phyloP scores from a whole-genome alignment of 2,329 filamentous ascomycete genomes.

The Bipolaris gigantea region DNA sequence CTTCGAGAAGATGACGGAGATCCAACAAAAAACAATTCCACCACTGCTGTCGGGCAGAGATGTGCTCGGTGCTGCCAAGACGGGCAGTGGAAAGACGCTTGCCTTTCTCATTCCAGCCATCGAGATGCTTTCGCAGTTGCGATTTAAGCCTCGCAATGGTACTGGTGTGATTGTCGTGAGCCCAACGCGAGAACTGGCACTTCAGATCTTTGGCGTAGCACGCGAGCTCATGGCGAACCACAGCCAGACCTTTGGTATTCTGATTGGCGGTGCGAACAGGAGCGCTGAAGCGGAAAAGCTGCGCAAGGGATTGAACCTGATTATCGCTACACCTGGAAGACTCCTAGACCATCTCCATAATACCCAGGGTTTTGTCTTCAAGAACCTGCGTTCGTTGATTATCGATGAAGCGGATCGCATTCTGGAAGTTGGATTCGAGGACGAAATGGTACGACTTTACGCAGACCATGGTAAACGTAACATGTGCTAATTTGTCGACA shows the following conservation, averaged over 20 bases:
- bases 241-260: slow-evolving; percentile 92
- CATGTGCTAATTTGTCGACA: background rate
- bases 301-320: slow-evolving; percentile 86
- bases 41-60: slow-evolving; percentile 83
- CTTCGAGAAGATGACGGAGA: slow-evolving; percentile 94
- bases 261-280: slow-evolving; percentile 92
- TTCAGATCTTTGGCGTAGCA: slow-evolving; percentile 78
- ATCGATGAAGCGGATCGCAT: slow-evolving; percentile 98
- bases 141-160: slow-evolving; percentile 92
- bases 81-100: slow-evolving; percentile 91
- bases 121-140: slow-evolving; percentile 86
- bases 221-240: slow-evolving; percentile 90
- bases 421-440: slow-evolving; percentile 95
- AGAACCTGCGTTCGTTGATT: slow-evolving; percentile 87
- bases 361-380: slow-evolving; percentile 85
- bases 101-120: slow-evolving; percentile 93
- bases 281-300: slow-evolving; percentile 93
- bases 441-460: slow-evolving; percentile 69
- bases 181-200: slow-evolving; percentile 9
- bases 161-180: slow-evolving; percentile 85
- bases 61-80: slow-evolving; percentile 93
- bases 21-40: slow-evolving; percentile 84
- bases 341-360: slow-evolving; percentile 93
- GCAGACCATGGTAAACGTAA: background rate
- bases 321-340: slow-evolving; percentile 91